Evolutionary conservation across 805 yeast species (phyloP).

Genomic region (Teunomyces barrocoloradensis): DNA sequence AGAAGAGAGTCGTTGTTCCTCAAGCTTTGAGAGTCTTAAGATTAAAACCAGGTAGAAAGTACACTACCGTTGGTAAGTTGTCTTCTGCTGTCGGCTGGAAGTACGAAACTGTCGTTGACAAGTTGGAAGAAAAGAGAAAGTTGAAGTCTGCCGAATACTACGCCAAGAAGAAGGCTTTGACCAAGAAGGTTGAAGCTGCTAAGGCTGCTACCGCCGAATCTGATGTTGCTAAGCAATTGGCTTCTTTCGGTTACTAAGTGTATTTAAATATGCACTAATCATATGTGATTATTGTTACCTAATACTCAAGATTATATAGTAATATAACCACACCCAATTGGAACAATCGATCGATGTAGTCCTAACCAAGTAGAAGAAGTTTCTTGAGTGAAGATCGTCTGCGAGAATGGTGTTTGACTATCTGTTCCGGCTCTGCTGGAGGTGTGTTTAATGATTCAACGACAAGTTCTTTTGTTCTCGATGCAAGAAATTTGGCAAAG

Average conservation of each 20-base stretch:
- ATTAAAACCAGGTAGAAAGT: constrained; percentile 99
- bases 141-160: constrained; percentile 98
- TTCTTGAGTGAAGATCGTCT: background rate
- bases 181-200: constrained; percentile 89
- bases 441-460: background rate
- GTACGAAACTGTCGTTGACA: constrained; percentile 96
- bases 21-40: constrained; percentile 99
- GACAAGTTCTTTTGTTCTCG: background rate
- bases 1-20: constrained; percentile 99
- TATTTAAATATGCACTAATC: background rate
- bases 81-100: constrained; percentile 99
- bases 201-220: constrained; percentile 83
- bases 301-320: constrained; percentile 5
- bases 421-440: background rate
- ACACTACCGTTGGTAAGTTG: constrained; percentile 96
- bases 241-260: constrained; percentile 92
- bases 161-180: constrained; percentile 96
- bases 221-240: constrained; percentile 89
- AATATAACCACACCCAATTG: constrained; percentile 4
- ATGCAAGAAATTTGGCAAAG: constrained; percentile 1
- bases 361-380: background rate
- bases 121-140: constrained; percentile 99
- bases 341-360: background rate
- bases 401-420: background rate
- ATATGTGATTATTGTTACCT: constrained; percentile 3